Percentiles rank a stretch among this genome's conserved stretches.
These are phyloP conservation scores for Fusarium sp. DNA, from an alignment of 2,329 filamentous ascomycete genomes.

Conservation along the genomic window DNA sequence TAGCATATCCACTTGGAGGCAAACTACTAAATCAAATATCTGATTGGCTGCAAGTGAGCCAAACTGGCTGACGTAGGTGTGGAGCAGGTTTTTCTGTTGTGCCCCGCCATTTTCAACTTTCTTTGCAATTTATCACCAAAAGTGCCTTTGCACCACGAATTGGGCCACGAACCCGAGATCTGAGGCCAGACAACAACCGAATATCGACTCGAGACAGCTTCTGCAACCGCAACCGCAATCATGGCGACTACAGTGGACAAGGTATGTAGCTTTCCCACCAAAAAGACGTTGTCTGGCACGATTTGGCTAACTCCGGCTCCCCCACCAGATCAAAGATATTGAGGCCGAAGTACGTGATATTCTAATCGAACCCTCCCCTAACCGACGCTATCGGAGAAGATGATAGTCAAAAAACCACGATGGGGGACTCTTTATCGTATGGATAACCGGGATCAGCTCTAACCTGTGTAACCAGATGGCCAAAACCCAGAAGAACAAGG, in stretches of 20 bases:
- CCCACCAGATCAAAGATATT: slow-evolving; percentile 87
- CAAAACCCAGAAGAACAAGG: slow-evolving; percentile 97
- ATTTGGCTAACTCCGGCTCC: slow-evolving; percentile 48
- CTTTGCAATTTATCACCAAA: slow-evolving; percentile 39
- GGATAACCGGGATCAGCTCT: slow-evolving; percentile 18
- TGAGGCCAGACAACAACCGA: slow-evolving; percentile 24
- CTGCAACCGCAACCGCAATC: slow-evolving; percentile 50
- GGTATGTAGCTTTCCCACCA: slow-evolving; percentile 59
- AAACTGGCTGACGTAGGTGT: slow-evolving; percentile 44
- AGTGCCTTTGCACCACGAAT: slow-evolving; percentile 27
- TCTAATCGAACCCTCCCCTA: slow-evolving; percentile 13
- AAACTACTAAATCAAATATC: not conserved
- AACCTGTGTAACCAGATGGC: slow-evolving; percentile 74
- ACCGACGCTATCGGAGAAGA: slow-evolving; percentile 16
- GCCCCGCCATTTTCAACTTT: slow-evolving; percentile 49
- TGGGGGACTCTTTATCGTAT: not conserved
- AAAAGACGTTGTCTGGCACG: slow-evolving; percentile 2
- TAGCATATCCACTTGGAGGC: not conserved
- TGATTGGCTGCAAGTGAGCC: slow-evolving; percentile 22
- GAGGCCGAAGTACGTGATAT: slow-evolving; percentile 82
- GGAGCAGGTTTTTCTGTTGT: slow-evolving; percentile 45
- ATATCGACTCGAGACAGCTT: slow-evolving; percentile 19
- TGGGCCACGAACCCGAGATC: slow-evolving; percentile 30
- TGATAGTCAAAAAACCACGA: slow-evolving; percentile 1
- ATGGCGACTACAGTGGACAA: slow-evolving; percentile 99